Conservation (phyloP, 768 basidiomycete species). For the Rhodotorula paludigena region DNA sequence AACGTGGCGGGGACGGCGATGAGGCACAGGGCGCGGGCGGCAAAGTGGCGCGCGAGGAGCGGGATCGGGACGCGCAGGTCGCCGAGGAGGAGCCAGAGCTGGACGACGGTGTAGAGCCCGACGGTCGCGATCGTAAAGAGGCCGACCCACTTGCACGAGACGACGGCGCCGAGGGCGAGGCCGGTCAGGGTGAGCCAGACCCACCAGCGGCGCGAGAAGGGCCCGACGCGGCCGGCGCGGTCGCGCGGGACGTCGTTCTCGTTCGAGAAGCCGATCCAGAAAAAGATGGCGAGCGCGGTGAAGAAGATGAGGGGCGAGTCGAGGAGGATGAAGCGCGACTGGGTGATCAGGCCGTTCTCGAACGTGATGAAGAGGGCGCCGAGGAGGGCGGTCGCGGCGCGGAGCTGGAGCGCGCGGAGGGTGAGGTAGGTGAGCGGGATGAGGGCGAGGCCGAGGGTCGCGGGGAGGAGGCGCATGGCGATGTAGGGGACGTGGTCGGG, state of each 20-base stretch:
- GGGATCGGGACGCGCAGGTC: constrained; percentile 72
- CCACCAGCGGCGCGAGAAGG: constrained; percentile 90
- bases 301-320: constrained; percentile 99
- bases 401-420: constrained; percentile 83
- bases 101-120: constrained; percentile 73
- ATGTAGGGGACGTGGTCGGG: constrained; percentile 80
- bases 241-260: constrained; percentile 56
- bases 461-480: constrained; percentile 95
- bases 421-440: constrained; percentile 89
- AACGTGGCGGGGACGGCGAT: constrained; percentile 78
- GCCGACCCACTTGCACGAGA: constrained; percentile 96
- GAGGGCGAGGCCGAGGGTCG: constrained; percentile 77
- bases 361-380: constrained; percentile 88
- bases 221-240: constrained; percentile 47
- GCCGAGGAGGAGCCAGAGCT: constrained; percentile 84
- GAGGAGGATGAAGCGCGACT: constrained; percentile 92
- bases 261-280: constrained; percentile 86
- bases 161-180: constrained; percentile 81
- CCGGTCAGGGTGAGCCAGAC: constrained; percentile 81
- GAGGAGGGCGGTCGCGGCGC: constrained; percentile 84
- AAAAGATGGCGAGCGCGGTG: constrained; percentile 78
- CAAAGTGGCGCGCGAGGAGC: constrained; percentile 75
- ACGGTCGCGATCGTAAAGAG: constrained; percentile 95
- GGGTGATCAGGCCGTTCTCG: constrained; percentile 92
- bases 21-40: constrained; percentile 81